Evolutionary conservation across 768 basidiomycete species (phyloP).

Genomic region (Psilocybe azurescens): DNA sequence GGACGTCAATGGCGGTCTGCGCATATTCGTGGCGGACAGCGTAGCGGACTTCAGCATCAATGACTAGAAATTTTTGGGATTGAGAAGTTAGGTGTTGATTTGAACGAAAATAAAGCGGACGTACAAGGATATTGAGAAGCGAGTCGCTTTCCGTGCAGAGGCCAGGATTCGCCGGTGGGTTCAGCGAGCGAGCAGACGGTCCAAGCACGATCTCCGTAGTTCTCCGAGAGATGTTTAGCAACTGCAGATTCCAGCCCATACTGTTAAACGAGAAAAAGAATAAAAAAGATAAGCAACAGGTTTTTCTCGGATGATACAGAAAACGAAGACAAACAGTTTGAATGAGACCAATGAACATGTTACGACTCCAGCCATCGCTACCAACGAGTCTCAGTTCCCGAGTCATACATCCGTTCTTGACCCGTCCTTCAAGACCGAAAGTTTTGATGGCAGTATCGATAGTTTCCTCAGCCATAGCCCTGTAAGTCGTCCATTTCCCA

Average conservation of each 20-base stretch:
- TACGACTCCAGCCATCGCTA: conserved; percentile 91
- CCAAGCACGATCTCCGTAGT: conserved; percentile 98
- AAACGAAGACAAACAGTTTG: conserved; percentile 67
- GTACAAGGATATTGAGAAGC: conserved; percentile 77
- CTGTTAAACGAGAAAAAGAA: conserved; percentile 37
- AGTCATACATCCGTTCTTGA: conserved; percentile 74
- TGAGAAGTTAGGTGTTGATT: not conserved
- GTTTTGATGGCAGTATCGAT: conserved; percentile 85
- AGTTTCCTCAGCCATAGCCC: conserved; percentile 95
- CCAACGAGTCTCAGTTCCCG: conserved; percentile 84
- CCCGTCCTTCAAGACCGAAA: conserved; percentile 65
- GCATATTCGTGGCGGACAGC: conserved; percentile 92
- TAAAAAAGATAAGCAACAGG: not conserved
- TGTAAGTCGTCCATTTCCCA: conserved; percentile 99
- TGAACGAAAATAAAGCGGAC: conserved; percentile 22
- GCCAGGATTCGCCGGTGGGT: conserved; percentile 81
- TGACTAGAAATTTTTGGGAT: conserved; percentile 46
- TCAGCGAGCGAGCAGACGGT: conserved; percentile 83
- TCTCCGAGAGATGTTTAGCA: conserved; percentile 90
- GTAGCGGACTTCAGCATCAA: conserved; percentile 93
- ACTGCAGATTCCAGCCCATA: conserved; percentile 92
- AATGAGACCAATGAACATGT: conserved; percentile 96
- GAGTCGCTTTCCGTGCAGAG: conserved; percentile 83
- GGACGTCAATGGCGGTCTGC: conserved; percentile 88
- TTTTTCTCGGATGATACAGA: not conserved